Percentiles rank a stretch among this genome's conserved stretches.
Evolutionary conservation across 2,329 filamentous ascomycete species (phyloP).

Genomic region (Rugonectria rugulosa): DNA sequence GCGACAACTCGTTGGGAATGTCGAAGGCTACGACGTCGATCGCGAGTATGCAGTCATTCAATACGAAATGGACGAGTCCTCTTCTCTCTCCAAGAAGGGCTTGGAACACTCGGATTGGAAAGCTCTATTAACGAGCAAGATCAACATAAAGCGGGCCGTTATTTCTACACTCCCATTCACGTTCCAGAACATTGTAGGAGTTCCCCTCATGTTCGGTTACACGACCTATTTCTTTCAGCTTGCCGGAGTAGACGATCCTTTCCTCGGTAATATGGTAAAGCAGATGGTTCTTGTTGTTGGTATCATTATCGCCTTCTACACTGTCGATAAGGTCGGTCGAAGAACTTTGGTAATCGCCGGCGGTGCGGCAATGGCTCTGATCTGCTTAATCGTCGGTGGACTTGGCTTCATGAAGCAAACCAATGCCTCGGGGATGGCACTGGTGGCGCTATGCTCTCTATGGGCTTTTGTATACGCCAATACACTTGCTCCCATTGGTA

Average conservation of each 20-base stretch:
- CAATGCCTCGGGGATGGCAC: slow-evolving; percentile 12
- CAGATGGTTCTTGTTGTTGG: slow-evolving; percentile 22
- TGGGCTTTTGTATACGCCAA: slow-evolving; percentile 23
- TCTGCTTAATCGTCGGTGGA: slow-evolving; percentile 5
- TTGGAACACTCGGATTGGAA: slow-evolving; percentile 15
- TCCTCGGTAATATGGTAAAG: slow-evolving; percentile 31
- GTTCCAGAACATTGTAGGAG: slow-evolving; percentile 32
- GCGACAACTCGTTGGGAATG: slow-evolving; percentile 8
- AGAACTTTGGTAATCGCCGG: slow-evolving; percentile 11
- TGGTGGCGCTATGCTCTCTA: slow-evolving; percentile 17
- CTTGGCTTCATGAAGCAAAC: slow-evolving; percentile 17
- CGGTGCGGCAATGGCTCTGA: slow-evolving; percentile 1
- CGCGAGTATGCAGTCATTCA: slow-evolving; percentile 31
- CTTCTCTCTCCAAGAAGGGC: slow-evolving; percentile 6
- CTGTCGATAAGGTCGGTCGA: slow-evolving; percentile 29
- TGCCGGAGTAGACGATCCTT: slow-evolving; percentile 30
- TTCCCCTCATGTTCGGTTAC: slow-evolving; percentile 33
- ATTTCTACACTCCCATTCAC: slow-evolving; percentile 32
- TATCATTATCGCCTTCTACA: slow-evolving; percentile 26
- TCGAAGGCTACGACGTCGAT: slow-evolving; percentile 25
- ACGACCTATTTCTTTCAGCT: slow-evolving; percentile 36
- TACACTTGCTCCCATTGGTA: slow-evolving; percentile 20
- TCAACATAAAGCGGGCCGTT: slow-evolving; percentile 29
- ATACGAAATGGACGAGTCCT: slow-evolving; percentile 25
- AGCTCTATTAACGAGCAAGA: slow-evolving; percentile 18